A percentile compares a stretch with the other conserved stretches of the same genome.
Conservation (phyloP, 2,329 filamentous ascomycete genomes). For the Periconia digitata region DNA sequence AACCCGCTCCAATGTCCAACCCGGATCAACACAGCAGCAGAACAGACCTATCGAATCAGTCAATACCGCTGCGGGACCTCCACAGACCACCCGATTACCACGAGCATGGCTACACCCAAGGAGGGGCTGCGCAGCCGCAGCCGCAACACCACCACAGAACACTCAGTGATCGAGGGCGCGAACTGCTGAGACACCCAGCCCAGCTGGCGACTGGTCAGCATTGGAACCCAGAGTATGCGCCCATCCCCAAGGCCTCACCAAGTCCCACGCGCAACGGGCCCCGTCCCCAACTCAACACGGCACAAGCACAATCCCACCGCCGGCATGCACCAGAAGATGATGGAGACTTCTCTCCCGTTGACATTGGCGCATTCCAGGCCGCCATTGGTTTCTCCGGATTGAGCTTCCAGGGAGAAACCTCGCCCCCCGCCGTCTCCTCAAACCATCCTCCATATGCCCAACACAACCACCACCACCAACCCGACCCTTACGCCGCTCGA, state of each 20-base stretch:
- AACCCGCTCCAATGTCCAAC: slow-evolving; percentile 51
- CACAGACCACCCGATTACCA: slow-evolving; percentile 42
- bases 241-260: slow-evolving; percentile 56
- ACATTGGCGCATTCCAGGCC: slow-evolving; percentile 51
- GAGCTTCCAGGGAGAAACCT: slow-evolving; percentile 46
- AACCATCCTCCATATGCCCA: slow-evolving; percentile 54
- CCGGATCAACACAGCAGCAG: slow-evolving; percentile 51
- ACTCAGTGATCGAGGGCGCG: slow-evolving; percentile 52
- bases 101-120: slow-evolving; percentile 24
- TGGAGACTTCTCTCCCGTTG: slow-evolving; percentile 46
- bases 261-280: slow-evolving; percentile 42
- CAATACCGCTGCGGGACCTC: slow-evolving; percentile 70
- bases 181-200: slow-evolving; percentile 49
- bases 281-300: slow-evolving; percentile 41
- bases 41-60: slow-evolving; percentile 53
- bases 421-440: slow-evolving; percentile 38
- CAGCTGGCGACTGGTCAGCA: slow-evolving; percentile 45
- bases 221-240: slow-evolving; percentile 53
- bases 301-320: slow-evolving; percentile 21
- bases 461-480: slow-evolving; percentile 14
- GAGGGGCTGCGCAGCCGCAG: slow-evolving; percentile 26
- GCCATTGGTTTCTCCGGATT: slow-evolving; percentile 50
- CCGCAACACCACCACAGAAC: slow-evolving; percentile 42
- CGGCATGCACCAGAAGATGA: slow-evolving; percentile 39
- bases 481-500: slow-evolving; percentile 37